Conservation (phyloP, 345 rosid genomes). For the Raphanus raphanistrum region DNA sequence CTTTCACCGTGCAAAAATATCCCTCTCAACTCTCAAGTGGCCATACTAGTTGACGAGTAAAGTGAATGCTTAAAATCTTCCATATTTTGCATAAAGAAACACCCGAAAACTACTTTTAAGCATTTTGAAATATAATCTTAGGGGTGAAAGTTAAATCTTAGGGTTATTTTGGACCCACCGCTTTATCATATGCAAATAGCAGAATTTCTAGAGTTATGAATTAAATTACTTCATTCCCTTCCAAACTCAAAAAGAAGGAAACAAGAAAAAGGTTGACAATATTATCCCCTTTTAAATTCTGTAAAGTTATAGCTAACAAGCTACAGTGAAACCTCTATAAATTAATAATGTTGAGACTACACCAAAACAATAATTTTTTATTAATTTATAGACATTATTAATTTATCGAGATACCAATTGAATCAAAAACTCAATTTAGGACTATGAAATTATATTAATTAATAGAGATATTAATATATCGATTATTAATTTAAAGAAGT, state of each 20-base stretch:
- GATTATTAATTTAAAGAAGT: too few relatives aligned
- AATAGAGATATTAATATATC: too few relatives aligned
- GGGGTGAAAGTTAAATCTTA: constrained; percentile 8
- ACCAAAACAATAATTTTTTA: too few relatives aligned
- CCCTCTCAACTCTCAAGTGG: constrained; percentile 28
- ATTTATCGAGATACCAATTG: too few relatives aligned
- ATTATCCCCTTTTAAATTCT: constrained; percentile 34
- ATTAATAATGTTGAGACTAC: too few relatives aligned
- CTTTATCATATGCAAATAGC: constrained; percentile 38
- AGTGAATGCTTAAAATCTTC: constrained; percentile 29
- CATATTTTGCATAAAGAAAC: constrained; percentile 14
- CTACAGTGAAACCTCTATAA: too few relatives aligned
- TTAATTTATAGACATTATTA: too few relatives aligned
- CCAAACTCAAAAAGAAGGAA: constrained; percentile 24
- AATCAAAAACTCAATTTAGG: too few relatives aligned
- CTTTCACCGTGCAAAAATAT: constrained; percentile 31
- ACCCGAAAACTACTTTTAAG: constrained; percentile 35
- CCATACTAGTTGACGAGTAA: constrained; percentile 32
- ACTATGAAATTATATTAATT: too few relatives aligned
- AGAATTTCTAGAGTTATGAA: constrained; percentile 38
- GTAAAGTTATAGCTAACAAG: constrained; percentile 26
- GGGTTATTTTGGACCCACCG: constrained; percentile 38
- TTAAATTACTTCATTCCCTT: constrained; percentile 30
- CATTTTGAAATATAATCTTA: constrained; percentile 11
- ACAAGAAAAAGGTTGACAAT: constrained; percentile 39